A percentile compares a stretch with the other conserved stretches of the same genome.
Evolutionary conservation across 1,139 yeast species (phyloP).

Genomic region (Taiozyma sp.): DNA sequence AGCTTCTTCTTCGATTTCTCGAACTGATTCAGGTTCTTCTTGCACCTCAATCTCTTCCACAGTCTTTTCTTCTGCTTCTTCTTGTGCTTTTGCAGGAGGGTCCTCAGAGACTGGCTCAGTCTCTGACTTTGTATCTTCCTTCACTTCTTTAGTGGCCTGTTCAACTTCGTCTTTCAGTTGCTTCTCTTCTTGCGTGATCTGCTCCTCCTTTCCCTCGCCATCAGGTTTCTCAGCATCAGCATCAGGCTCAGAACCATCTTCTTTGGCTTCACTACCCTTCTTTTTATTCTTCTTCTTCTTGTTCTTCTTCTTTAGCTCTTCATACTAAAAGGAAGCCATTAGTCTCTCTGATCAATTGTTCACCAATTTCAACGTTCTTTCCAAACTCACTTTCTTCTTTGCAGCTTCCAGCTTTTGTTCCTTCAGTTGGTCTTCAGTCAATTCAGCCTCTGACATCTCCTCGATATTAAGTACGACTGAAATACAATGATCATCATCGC

Average conservation of each 20-base stretch:
- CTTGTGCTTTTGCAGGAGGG: background rate
- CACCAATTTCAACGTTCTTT: background rate
- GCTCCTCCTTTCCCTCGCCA: slow-evolving; percentile 7
- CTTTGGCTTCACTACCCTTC: slow-evolving; percentile 13
- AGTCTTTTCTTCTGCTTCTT: slow-evolving; percentile 6
- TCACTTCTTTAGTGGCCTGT: background rate
- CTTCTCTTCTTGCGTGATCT: too few species aligned
- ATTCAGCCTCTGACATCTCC: slow-evolving; percentile 6
- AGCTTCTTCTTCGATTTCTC: background rate
- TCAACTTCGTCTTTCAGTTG: too few species aligned
- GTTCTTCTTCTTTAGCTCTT: slow-evolving; percentile 56
- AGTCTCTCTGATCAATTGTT: slow-evolving; percentile 5
- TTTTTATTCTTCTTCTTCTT: slow-evolving; percentile 42
- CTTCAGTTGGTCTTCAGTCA: slow-evolving; percentile 31
- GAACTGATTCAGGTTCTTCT: background rate
- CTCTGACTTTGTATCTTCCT: slow-evolving; percentile 3
- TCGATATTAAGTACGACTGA: too few species aligned
- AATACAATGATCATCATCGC: too few species aligned
- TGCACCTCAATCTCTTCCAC: background rate
- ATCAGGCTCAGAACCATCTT: slow-evolving; percentile 9
- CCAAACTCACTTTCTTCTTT: slow-evolving; percentile 43
- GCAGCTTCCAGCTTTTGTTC: slow-evolving; percentile 64
- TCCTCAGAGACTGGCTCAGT: slow-evolving; percentile 3
- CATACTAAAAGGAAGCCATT: slow-evolving; percentile 31
- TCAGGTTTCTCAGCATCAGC: background rate